Evolutionary conservation across 495 filamentous ascomycete genomes (phyloP).

Genomic region (Penicillium longicatenatum): DNA sequence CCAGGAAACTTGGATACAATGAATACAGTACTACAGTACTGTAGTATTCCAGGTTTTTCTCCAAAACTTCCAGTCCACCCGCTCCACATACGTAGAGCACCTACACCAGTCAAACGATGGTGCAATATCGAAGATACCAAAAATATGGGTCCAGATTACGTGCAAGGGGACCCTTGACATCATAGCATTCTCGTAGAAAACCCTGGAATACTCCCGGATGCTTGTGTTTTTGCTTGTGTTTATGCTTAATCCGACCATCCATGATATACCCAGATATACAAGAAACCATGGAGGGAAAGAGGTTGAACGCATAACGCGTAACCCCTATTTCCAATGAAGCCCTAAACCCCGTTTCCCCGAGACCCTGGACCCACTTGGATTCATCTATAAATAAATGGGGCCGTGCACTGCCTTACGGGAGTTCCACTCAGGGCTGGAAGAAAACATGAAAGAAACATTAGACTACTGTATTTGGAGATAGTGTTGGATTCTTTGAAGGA

Average conservation of each 20-base stretch:
- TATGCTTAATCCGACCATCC: slow-evolving; percentile 1
- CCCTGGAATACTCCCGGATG: neutral
- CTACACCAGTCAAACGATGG: neutral
- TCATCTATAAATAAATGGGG: slow-evolving; percentile 21
- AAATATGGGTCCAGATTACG: neutral
- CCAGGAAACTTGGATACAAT: too few species aligned
- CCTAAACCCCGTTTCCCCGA: slow-evolving; percentile 3
- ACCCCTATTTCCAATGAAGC: slow-evolving; percentile 2
- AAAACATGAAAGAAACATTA: neutral
- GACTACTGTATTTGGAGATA: neutral
- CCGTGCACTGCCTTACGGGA: neutral
- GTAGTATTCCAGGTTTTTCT: too few species aligned
- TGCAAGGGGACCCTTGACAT: slow-evolving; percentile 1
- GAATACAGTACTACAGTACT: too few species aligned
- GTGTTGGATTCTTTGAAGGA: neutral
- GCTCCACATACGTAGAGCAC: neutral
- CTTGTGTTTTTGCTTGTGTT: neutral
- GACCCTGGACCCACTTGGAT: slow-evolving; percentile 24
- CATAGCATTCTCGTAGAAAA: slow-evolving; percentile 1
- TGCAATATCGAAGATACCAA: neutral
- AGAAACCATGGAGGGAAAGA: too few species aligned
- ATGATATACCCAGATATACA: too few species aligned
- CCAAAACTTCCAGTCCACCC: too few species aligned
- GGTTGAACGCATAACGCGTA: neutral
- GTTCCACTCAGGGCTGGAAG: neutral